Evolutionary conservation across 495 filamentous ascomycete species (phyloP).

Genomic region (Wilcoxina mikolae): DNA sequence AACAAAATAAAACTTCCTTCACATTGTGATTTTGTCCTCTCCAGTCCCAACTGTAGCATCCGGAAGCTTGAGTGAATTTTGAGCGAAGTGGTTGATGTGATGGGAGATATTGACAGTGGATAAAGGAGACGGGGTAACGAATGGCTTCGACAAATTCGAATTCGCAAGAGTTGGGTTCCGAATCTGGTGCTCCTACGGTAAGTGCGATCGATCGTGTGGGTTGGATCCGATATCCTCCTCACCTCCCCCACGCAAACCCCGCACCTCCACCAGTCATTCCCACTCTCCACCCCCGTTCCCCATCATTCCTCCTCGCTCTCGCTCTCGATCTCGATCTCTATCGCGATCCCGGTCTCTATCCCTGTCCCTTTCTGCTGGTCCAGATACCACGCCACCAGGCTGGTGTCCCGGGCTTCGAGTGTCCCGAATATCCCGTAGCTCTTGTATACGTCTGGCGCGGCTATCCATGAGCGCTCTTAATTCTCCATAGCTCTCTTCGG

Average conservation of each 20-base stretch:
- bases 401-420: not conserved
- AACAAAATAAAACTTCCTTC: too few species aligned
- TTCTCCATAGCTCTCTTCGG: constrained; percentile 9
- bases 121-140: too few species aligned
- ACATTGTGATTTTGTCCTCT: too few species aligned
- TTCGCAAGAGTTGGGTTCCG: too few species aligned
- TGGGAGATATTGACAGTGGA: too few species aligned
- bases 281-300: constrained; percentile 1
- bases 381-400: not conserved
- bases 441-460: constrained; percentile 2
- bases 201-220: too few species aligned
- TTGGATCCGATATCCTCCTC: too few species aligned
- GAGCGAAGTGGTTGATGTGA: too few species aligned
- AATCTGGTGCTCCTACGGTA: too few species aligned
- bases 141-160: too few species aligned
- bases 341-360: not conserved
- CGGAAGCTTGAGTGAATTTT: too few species aligned
- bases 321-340: not conserved
- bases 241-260: not conserved
- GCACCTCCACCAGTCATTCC: not conserved
- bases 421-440: not conserved
- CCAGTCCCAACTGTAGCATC: too few species aligned
- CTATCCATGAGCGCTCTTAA: constrained; percentile 1
- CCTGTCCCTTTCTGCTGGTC: not conserved
- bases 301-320: not conserved